Base-by-base conservation (phyloP, 345 rosid genomes). In the Euphorbia peplus region DNA sequence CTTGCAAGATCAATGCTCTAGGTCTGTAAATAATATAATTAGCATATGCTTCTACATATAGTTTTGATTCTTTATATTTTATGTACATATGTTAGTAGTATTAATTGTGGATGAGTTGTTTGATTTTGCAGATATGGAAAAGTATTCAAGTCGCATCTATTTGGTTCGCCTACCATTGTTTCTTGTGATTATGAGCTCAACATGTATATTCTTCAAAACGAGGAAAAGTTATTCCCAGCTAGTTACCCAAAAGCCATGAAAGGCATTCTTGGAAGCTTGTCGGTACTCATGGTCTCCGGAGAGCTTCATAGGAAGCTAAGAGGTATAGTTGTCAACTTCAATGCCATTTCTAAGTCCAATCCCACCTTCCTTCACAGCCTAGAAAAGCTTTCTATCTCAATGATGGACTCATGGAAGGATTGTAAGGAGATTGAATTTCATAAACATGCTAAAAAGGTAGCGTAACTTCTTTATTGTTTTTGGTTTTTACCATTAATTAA, bases 161-260 rank as follows among this genome's bases (percentile, higher is more conserved):
- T 92, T 76, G 97, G 98, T 18, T 87, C 87, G 1, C 89, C 90
- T 22, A 78, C 96, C 28, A 79, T 93, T 67, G 96, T 93, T 15
- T 90, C 97, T 9, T 90, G 97, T 64, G 93, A 90, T 81, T 75
- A 76, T 32, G 96, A 90, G 67, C 82, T 90, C 70, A 93, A 89
- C 84, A 66, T 70, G 85, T 85, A 86, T 65, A 73, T 93, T 71
- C 98, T 93, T 54, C 97, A 87, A 67, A 90, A 89, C 32, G 97
- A 93, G 67, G 97, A 77, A 80, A 89, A 74, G 83, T 68, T 89
- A 30, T 87, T 93, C 84, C 77, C 59, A 68, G 84, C 78, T 3
- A 79, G 80, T 76, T 93, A 93, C 69, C 97, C 98, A 18, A 85
- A 80, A 71, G 76, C 89, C 42, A 83, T 93, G 84, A 88, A 83